Evolutionary conservation across 352 stramenopile genomes (phyloP), one percentile per base, ranked within the genome.

Genomic region (Phytophthora sansomeana): DNA sequence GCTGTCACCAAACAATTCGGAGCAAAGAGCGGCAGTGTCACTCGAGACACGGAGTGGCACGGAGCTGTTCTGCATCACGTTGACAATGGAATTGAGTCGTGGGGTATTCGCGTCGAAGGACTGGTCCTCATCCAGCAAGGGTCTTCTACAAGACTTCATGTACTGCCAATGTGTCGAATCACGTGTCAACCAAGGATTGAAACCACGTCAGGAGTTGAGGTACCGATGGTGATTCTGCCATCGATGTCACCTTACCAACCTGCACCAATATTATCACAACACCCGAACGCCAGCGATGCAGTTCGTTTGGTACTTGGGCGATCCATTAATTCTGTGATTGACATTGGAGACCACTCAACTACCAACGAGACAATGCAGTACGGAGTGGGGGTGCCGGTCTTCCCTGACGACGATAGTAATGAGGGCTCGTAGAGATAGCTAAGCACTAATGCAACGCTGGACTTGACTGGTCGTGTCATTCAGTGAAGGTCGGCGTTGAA

Each of bases 131-230:
- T 80, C 1, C 57, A 78, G 44, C 48, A 75, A 19, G 11, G 55
- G 11, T n/a, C 16, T 17, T 46, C 32, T 2, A 72, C 67, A 1
- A 69, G 51, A 21, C 43, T 85, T 5, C 58, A 85, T 17, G 38
- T 55, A 6, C 47, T 85, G 32, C 74, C 77, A 26, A 35, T 58
- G 14, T 83, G 72, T 63, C 65, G 74, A 17, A 61, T 85, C n/a
- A 55, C 67, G 43, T 83, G 74, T 17, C 58, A 67, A 24, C 46
- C 29, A 10, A 11, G 39, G 14, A 26, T n/a, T 4, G 44, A 62
- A 7, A 51, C 44, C 5, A 35, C 13, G 32, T 24, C 29, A 14
- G 11, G 13, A 24, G 29, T 50, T 3, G 42, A 54, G 21, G 51
- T 21, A n/a, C 55, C 65, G 6, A n/a, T 78, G n/a, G 9, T 75